A percentile compares a stretch with the other conserved stretches of the same genome.
phyloP scores from a whole-genome alignment of 768 basidiomycete species.

The Antrodiella citrinella region DNA sequence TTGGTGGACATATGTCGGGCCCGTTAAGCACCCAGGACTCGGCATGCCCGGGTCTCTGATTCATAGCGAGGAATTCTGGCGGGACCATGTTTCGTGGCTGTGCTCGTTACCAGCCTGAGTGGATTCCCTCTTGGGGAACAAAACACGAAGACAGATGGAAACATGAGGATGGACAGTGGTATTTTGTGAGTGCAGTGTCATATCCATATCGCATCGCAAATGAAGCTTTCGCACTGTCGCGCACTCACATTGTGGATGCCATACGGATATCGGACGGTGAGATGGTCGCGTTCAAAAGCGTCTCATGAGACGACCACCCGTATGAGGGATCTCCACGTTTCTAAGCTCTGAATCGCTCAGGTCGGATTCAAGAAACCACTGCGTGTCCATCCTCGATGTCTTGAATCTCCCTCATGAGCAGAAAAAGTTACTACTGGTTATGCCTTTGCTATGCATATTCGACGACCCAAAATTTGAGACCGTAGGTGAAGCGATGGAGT shows the following conservation, averaged over 20 bases:
- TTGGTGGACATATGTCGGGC: no score
- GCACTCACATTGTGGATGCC: slow-evolving; percentile 14
- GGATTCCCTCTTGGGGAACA: slow-evolving; percentile 29
- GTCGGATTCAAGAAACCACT: slow-evolving; percentile 21
- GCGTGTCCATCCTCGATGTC: slow-evolving; percentile 19
- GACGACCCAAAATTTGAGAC: slow-evolving; percentile 19
- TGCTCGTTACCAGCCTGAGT: slow-evolving; percentile 16
- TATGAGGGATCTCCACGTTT: slow-evolving; percentile 20
- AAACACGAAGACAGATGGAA: no score
- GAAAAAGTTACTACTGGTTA: slow-evolving; percentile 16
- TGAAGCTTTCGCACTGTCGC: neutral
- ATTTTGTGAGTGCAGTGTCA: no score
- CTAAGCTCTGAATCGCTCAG: slow-evolving; percentile 12
- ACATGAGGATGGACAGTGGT: no score
- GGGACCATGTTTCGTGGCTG: slow-evolving; percentile 9
- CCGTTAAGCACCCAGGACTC: no score
- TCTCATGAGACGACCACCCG: slow-evolving; percentile 10
- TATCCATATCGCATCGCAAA: no score
- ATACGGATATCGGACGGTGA: slow-evolving; percentile 14
- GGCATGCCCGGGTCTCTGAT: no score
- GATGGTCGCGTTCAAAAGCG: slow-evolving; percentile 14
- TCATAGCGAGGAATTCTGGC: slow-evolving; percentile 9
- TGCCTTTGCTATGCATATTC: slow-evolving; percentile 17
- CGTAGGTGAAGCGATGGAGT: slow-evolving; percentile 23
- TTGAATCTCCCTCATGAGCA: slow-evolving; percentile 9